phyloP scores from a whole-genome alignment of 306 rosid genomes.

The Abrus precatorius region DNA sequence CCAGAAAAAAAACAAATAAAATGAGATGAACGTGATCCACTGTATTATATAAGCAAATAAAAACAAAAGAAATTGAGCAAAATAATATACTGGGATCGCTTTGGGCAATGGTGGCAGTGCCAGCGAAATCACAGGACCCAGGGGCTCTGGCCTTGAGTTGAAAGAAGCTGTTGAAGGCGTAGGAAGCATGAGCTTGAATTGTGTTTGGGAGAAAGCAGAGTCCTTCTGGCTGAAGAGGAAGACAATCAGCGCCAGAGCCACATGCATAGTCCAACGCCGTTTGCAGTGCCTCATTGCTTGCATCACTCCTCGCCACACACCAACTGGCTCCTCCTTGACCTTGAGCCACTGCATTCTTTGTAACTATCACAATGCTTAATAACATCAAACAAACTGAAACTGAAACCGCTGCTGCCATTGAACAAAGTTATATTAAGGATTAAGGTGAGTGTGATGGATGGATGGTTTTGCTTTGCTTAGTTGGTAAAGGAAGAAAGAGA shows the following conservation, averaged over 20 bases:
- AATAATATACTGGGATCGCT: constrained; percentile 74
- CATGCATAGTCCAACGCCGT: constrained; percentile 89
- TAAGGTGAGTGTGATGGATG: neutral
- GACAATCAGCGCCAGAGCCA: constrained; percentile 78
- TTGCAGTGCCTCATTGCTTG: constrained; percentile 60
- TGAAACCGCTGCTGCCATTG: constrained; percentile 59
- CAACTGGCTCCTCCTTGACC: constrained; percentile 57
- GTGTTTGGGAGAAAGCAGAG: constrained; percentile 91
- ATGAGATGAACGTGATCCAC: too few species aligned
- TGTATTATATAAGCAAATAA: too few species aligned
- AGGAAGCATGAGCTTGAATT: constrained; percentile 92
- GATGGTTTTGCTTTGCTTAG: constrained; percentile 40
- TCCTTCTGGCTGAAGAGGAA: constrained; percentile 64
- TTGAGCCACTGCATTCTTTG: neutral
- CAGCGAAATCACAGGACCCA: constrained; percentile 82
- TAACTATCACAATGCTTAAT: neutral
- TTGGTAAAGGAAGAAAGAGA: constrained; percentile 68
- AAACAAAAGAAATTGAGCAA: too few species aligned
- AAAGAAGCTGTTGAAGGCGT: constrained; percentile 86
- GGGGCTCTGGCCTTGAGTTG: constrained; percentile 70
- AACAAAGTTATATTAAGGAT: constrained; percentile 52
- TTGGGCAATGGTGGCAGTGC: constrained; percentile 83
- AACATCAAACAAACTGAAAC: constrained; percentile 10
- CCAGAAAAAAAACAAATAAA: neutral
- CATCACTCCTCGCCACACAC: constrained; percentile 91